Conservation (phyloP, 331 rosid species). For the Saraca asoca region DNA sequence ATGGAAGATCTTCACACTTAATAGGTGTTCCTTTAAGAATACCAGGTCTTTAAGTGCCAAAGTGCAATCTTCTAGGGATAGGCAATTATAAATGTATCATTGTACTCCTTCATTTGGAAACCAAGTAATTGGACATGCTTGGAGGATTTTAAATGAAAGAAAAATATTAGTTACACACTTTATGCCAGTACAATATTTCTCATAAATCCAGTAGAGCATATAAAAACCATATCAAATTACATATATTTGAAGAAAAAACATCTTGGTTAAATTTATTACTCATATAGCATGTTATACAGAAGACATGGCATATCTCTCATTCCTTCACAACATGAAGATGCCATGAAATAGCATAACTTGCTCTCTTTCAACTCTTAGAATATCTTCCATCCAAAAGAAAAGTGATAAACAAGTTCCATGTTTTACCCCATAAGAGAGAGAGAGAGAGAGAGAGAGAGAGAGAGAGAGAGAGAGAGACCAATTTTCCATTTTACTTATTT, state of each 20-base stretch:
- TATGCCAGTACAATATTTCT: too few relatives aligned
- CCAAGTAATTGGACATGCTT: too few relatives aligned
- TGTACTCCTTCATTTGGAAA: too few relatives aligned
- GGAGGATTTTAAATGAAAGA: too few relatives aligned
- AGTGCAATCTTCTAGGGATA: too few relatives aligned
- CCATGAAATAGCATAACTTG: neutral
- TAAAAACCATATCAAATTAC: neutral
- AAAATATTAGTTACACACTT: too few relatives aligned
- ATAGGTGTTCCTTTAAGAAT: slow-evolving; percentile 8
- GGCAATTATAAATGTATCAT: too few relatives aligned
- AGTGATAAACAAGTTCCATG: neutral
- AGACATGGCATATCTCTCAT: slow-evolving; percentile 6
- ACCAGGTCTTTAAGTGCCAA: too few relatives aligned
- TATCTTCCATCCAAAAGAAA: neutral
- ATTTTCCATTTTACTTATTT: neutral
- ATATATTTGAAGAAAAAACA: neutral
- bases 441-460: too few relatives aligned
- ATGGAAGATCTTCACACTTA: slow-evolving; percentile 35
- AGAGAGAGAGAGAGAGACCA: too few relatives aligned
- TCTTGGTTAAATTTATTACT: neutral
- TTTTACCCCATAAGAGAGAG: neutral
- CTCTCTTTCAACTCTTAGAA: neutral
- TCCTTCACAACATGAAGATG: neutral
- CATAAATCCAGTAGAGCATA: too few relatives aligned
- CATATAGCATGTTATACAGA: neutral